These are phyloP conservation scores for Pestalotiopsis sp. DNA, from an alignment of 2,329 filamentous ascomycete genomes.

Conservation along the genomic window DNA sequence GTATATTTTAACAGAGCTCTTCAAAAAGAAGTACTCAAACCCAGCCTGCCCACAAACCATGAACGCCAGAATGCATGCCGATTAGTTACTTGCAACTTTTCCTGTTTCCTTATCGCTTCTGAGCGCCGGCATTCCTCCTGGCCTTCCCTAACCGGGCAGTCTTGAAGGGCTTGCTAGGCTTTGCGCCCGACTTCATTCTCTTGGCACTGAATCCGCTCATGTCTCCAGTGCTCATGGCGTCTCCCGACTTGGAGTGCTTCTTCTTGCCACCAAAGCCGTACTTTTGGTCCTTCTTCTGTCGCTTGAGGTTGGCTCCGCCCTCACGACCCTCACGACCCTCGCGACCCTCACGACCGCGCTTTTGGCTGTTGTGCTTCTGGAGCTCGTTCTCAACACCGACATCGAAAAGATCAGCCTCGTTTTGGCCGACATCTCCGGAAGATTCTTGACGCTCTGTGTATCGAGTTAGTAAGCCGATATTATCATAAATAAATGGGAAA, in stretches of 20 bases:
- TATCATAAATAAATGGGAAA: not conserved
- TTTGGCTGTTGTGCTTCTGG: slow-evolving; percentile 47
- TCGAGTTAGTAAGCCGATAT: not conserved
- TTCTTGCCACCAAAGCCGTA: slow-evolving; percentile 98
- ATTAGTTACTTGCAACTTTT: not conserved
- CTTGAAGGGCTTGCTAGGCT: slow-evolving; percentile 38
- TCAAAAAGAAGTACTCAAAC: not conserved
- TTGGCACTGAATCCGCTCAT: slow-evolving; percentile 77
- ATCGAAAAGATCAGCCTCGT: slow-evolving; percentile 89
- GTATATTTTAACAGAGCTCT: slow-evolving; percentile 2
- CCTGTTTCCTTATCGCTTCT: slow-evolving; percentile 32
- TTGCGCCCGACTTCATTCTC: slow-evolving; percentile 73
- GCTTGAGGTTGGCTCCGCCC: slow-evolving; percentile 64
- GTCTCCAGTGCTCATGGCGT: slow-evolving; percentile 81
- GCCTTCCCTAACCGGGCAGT: slow-evolving; percentile 52
- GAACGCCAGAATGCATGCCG: slow-evolving; percentile 6
- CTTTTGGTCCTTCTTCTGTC: slow-evolving; percentile 92
- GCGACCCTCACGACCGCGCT: slow-evolving; percentile 33
- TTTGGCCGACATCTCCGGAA: slow-evolving; percentile 61
- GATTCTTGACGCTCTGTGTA: slow-evolving; percentile 78
- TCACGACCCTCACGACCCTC: slow-evolving; percentile 36
- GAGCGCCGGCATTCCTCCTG: slow-evolving; percentile 48
- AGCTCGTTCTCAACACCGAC: slow-evolving; percentile 77
- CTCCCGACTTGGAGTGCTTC: slow-evolving; percentile 85
- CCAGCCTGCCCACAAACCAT: not conserved